Conservation (phyloP, 2,329 filamentous ascomycete genomes). For the Dothidotthia symphoricarpi region DNA sequence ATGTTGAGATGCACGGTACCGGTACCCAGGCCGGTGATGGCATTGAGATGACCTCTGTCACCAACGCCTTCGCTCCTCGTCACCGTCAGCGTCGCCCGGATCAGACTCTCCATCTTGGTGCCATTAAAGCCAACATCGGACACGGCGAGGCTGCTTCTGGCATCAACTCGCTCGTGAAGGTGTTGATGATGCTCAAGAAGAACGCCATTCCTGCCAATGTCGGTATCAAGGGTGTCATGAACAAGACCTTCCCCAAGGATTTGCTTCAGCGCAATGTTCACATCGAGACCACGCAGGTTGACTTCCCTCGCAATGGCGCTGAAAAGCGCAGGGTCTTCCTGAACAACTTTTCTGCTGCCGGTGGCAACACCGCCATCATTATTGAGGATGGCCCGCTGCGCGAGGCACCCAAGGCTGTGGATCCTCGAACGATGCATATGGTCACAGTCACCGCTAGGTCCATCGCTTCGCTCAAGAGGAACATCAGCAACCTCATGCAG, state of each 20-base stretch:
- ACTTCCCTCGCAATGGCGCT: slow-evolving; percentile 49
- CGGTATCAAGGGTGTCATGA: slow-evolving; percentile 56
- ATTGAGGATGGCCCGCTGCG: slow-evolving; percentile 52
- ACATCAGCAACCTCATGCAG: slow-evolving; percentile 49
- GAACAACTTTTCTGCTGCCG: slow-evolving; percentile 56
- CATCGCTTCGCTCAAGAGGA: slow-evolving; percentile 53
- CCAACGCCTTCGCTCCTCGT: slow-evolving; percentile 59
- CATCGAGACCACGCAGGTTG: slow-evolving; percentile 49
- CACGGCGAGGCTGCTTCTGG: slow-evolving; percentile 56
- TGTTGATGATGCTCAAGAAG: slow-evolving; percentile 56
- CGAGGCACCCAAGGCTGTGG: slow-evolving; percentile 42
- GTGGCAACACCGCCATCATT: slow-evolving; percentile 55
- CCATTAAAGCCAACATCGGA: slow-evolving; percentile 57
- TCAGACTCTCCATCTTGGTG: slow-evolving; percentile 53
- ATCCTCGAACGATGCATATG: slow-evolving; percentile 49
- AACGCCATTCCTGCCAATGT: slow-evolving; percentile 55
- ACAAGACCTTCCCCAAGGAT: slow-evolving; percentile 56
- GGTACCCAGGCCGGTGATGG: slow-evolving; percentile 83
- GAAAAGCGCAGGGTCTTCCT: slow-evolving; percentile 52
- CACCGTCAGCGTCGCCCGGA: slow-evolving; percentile 51
- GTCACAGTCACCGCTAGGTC: slow-evolving; percentile 53
- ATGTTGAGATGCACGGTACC: slow-evolving; percentile 88
- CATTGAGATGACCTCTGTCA: slow-evolving; percentile 77
- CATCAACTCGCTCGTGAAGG: slow-evolving; percentile 55
- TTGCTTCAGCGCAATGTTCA: slow-evolving; percentile 53